Evolutionary conservation across 139 green algal species (phyloP), one percentile per base, ranked within the genome.

Genomic region (Raphidocelis subcapitata): DNA sequence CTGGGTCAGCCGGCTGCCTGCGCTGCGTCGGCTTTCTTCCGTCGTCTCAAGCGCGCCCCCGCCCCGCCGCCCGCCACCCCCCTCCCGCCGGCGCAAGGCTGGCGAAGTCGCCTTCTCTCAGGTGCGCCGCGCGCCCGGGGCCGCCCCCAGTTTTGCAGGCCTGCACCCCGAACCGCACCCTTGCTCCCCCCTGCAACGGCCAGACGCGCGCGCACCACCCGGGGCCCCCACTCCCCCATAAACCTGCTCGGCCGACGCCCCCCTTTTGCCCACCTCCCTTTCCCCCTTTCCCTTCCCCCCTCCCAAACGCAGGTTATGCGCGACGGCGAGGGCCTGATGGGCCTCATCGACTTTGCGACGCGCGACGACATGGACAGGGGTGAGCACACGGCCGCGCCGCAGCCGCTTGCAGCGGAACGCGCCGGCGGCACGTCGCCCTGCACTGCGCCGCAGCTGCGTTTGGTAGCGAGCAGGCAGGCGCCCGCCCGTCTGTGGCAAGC

Each of bases 361-460:
- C 54, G 54, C 24, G 76, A 85, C 14, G 88, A 93, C 72, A 84
- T 93, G 84, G n/a, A n/a, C n/a, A n/a, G n/a, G n/a, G n/a, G n/a
- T n/a, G n/a, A n/a, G n/a, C n/a, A n/a, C n/a, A n/a, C n/a, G n/a
- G n/a, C n/a, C n/a, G n/a, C n/a, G n/a, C n/a, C n/a, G n/a, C n/a
- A n/a, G n/a, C n/a, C n/a, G n/a, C n/a, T n/a, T n/a, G n/a, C n/a
- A n/a, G n/a, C n/a, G n/a, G n/a, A n/a, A n/a, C n/a, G n/a, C n/a
- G n/a, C n/a, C n/a, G n/a, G n/a, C n/a, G n/a, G n/a, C n/a, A n/a
- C n/a, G n/a, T n/a, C n/a, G n/a, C n/a, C n/a, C n/a, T n/a, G n/a
- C n/a, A n/a, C n/a, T n/a, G n/a, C n/a, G n/a, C n/a, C n/a, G n/a
- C n/a, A n/a, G n/a, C n/a, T n/a, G n/a, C n/a, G n/a, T n/a, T n/a